Base-by-base conservation (phyloP, 2,329 filamentous ascomycete species). In the Aspergillus fumigatiaffinis region DNA sequence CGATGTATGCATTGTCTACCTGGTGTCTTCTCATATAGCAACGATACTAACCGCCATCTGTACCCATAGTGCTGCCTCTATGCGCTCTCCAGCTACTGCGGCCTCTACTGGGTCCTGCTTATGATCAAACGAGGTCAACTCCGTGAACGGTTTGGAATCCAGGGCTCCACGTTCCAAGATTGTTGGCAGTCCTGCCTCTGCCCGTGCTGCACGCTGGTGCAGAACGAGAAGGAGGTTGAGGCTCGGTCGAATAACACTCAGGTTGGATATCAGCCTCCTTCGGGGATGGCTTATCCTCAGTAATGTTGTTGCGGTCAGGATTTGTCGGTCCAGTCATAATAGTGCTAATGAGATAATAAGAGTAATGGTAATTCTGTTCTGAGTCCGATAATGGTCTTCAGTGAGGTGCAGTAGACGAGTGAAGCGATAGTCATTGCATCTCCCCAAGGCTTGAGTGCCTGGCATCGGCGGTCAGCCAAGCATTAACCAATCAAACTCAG, bases 111-210 rank as follows among this genome's bases (percentile, higher is more conserved):
- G 62, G 76, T 80, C 55, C 71, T 80, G 63, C 73, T 79, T 60
- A 80, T 82, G 75, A 71, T 82, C 60, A 82, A 84, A 70, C 81
- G 84, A 51, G 67, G 67, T 56, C 78, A 83, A 63, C 80, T 85
- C 62, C 80, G 83, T 51, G 73, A 81, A 54, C 76, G 73, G 44
- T 84, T 82, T 71, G 76, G 76, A 61, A 84, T 86, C 65, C 69
- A 80, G 49, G 83, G 83, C 38, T 75, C 72, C 50, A 75, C 74
- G 41, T 69, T 68, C 57, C 70, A 70, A 35, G 84, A 86, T 67
- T 86, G 77, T 71, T 80, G 79, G 63, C 68, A 73, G n/a, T 72
- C 78, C 14, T 84, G 74, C 69, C 86, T 79, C 73, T 86, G 84
- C 68, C 68, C 75, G 38, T 85, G 82, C 76, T 86, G 84, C 65